phyloP scores from a whole-genome alignment of 495 filamentous ascomycete genomes.

The Amphirosellinia nigrospora region DNA sequence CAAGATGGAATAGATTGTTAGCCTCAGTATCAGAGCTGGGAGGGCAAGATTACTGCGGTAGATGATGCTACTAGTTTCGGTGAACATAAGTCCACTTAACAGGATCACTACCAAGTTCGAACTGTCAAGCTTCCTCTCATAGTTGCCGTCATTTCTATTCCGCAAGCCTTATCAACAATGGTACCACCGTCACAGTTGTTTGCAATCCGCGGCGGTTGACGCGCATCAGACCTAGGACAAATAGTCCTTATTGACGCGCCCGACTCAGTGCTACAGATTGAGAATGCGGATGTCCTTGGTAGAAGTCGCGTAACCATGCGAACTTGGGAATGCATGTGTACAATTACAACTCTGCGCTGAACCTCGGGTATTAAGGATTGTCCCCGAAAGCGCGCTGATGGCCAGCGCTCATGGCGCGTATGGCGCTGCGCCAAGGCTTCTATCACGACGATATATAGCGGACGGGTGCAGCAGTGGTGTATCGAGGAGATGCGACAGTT shows the following conservation, averaged over 20 bases:
- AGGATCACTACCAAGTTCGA: neutral
- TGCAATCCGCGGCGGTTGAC: neutral
- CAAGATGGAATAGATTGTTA: conserved; percentile 34
- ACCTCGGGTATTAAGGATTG: neutral
- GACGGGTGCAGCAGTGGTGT: neutral
- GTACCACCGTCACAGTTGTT: neutral
- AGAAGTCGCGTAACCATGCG: neutral
- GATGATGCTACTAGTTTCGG: neutral
- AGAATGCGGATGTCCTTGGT: neutral
- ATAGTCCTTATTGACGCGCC: neutral
- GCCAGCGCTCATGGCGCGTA: neutral
- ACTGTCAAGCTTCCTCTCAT: neutral
- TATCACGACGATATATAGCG: neutral
- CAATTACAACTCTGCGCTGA: neutral
- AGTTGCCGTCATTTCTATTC: neutral
- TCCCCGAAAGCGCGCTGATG: neutral
- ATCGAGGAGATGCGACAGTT: neutral
- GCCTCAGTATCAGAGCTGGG: neutral
- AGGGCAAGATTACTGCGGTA: neutral
- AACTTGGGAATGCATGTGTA: neutral
- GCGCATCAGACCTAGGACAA: neutral
- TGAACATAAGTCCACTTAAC: neutral
- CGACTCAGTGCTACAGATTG: neutral
- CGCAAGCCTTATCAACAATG: neutral
- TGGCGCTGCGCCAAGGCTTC: neutral